A percentile compares a stretch with the other conserved stretches of the same genome.
Evolutionary conservation across 768 basidiomycete species (phyloP).

Genomic region (Stropharia rugosoannulata): DNA sequence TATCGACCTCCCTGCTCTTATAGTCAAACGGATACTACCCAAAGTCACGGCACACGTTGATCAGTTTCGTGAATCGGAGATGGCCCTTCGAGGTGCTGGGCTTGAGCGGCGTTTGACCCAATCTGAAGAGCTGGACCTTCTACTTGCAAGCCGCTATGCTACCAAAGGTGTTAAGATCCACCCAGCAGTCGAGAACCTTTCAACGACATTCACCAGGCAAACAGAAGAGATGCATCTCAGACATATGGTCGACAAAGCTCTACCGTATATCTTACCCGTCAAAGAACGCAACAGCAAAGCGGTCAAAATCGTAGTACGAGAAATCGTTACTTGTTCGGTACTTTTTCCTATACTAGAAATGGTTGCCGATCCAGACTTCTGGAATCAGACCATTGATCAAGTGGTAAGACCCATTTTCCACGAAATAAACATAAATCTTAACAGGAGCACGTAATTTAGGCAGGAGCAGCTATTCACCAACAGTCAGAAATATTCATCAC

Average conservation of each 20-base stretch:
- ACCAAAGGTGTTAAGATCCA: constrained; percentile 71
- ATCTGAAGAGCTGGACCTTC: constrained; percentile 85
- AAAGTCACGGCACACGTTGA: constrained; percentile 87
- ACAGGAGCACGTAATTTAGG: constrained; percentile 25
- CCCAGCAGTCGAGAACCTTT: constrained; percentile 83
- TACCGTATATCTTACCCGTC: constrained; percentile 75
- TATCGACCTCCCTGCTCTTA: constrained; percentile 71
- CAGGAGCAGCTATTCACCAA: constrained; percentile 52
- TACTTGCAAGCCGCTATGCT: constrained; percentile 82
- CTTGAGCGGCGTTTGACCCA: constrained; percentile 82
- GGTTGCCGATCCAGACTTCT: constrained; percentile 94
- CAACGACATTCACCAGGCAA: constrained; percentile 86
- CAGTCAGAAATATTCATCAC: constrained; percentile 31
- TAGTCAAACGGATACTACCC: constrained; percentile 87
- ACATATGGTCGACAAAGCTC: constrained; percentile 63
- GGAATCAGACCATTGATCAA: constrained; percentile 92
- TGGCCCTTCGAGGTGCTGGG: constrained; percentile 78
- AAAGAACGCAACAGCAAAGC: constrained; percentile 71
- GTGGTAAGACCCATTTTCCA: constrained; percentile 54
- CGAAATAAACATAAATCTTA: not conserved
- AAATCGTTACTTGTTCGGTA: constrained; percentile 80
- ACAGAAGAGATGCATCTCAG: constrained; percentile 87
- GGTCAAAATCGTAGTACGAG: constrained; percentile 72
- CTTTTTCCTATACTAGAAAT: constrained; percentile 90
- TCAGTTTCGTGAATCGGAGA: constrained; percentile 87